phyloP scores from a whole-genome alignment of 208 protist species.

The Leishmania tarentolae region DNA sequence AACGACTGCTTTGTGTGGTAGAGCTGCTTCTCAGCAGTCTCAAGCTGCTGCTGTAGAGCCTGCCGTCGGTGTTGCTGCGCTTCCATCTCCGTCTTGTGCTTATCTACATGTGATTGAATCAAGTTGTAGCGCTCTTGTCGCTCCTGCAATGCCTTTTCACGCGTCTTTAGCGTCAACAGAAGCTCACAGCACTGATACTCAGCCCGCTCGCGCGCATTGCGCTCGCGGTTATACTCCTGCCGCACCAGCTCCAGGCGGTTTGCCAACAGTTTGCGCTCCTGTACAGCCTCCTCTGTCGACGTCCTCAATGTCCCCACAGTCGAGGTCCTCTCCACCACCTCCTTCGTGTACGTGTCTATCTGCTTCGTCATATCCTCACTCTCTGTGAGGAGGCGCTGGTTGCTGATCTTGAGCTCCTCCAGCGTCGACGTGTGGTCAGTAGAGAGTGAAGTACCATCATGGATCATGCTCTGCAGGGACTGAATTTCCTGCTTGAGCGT shows the following conservation, averaged over 20 bases:
- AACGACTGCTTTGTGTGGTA: constrained; percentile 89
- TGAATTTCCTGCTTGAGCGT: constrained; percentile 95
- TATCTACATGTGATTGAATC: constrained; percentile 36
- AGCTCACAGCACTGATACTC: constrained; percentile 91
- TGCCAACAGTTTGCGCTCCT: constrained; percentile 57
- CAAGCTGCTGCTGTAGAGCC: constrained; percentile 81
- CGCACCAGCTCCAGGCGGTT: constrained; percentile 61
- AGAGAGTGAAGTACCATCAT: constrained; percentile 90
- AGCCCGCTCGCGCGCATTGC: constrained; percentile 86
- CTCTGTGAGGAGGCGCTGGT: constrained; percentile 93
- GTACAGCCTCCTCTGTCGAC: constrained; percentile 58
- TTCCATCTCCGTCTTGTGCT: constrained; percentile 62
- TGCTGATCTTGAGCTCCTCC: constrained; percentile 94
- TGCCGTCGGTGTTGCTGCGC: constrained; percentile 62
- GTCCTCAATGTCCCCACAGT: constrained; percentile 44
- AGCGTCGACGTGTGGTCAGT: constrained; percentile 94
- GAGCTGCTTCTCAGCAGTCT: constrained; percentile 89
- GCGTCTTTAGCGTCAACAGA: constrained; percentile 71
- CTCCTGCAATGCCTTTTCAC: constrained; percentile 61
- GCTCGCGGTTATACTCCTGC: constrained; percentile 87
- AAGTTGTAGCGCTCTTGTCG: constrained; percentile 34
- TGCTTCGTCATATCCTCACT: constrained; percentile 93
- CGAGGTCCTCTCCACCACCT: constrained; percentile 61
- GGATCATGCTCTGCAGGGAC: constrained; percentile 93
- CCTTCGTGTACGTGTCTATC: constrained; percentile 74